Conservation (phyloP, 202 grass and related monocot genomes). For the Setaria viridis region DNA sequence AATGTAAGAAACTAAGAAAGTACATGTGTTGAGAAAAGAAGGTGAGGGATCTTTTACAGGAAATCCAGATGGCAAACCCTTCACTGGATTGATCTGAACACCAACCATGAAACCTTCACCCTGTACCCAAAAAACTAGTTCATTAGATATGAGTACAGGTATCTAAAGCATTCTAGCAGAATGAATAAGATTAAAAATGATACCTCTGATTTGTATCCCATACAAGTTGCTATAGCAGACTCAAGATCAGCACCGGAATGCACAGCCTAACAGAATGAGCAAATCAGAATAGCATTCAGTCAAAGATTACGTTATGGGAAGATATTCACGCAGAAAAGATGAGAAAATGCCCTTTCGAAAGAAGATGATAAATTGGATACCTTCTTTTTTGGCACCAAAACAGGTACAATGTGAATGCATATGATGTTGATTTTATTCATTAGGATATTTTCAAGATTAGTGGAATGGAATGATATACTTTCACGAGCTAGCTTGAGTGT, state of each 20-base stretch:
- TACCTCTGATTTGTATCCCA: conserved; percentile 96
- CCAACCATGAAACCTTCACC: conserved; percentile 99
- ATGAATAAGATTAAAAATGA: conserved; percentile 28
- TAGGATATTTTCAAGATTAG: neutral
- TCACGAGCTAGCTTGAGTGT: neutral
- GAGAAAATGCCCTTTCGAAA: conserved; percentile 30
- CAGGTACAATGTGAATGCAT: conserved; percentile 15
- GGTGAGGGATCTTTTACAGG: conserved; percentile 66
- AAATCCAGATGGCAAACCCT: conserved; percentile 94
- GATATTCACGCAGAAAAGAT: conserved; percentile 12
- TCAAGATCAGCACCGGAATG: conserved; percentile 99
- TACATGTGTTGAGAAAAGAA: conserved; percentile 38
- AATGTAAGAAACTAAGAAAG: conserved; percentile 39
- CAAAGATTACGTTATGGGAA: neutral
- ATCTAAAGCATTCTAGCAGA: conserved; percentile 39
- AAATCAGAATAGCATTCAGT: conserved; percentile 37
- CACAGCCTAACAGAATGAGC: conserved; percentile 71
- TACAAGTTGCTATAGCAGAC: conserved; percentile 93
- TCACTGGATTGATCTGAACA: conserved; percentile 90
- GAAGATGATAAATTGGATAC: conserved; percentile 31
- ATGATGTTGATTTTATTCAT: conserved; percentile 12
- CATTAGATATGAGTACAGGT: conserved; percentile 15
- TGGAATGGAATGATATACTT: neutral
- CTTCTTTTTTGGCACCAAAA: neutral
- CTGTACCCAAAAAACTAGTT: conserved; percentile 49